These are phyloP conservation scores for Fusarium avenaceum DNA, from an alignment of 2,329 filamentous ascomycete species.

Conservation along the genomic window DNA sequence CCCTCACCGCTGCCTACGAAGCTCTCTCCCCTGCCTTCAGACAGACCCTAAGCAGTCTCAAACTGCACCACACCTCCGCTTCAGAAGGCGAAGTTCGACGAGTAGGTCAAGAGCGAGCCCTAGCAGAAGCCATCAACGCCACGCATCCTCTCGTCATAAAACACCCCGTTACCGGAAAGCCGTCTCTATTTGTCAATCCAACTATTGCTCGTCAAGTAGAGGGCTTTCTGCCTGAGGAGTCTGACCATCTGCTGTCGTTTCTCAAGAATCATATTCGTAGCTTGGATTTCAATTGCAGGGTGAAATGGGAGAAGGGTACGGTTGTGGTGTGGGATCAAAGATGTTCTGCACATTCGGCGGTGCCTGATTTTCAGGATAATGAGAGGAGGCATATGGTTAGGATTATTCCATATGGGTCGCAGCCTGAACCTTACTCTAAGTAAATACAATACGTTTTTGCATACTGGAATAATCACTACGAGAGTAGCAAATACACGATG, in stretches of 20 bases:
- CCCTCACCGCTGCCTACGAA: conserved; percentile 50
- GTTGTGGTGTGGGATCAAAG: conserved; percentile 53
- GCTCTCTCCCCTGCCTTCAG: conserved; percentile 49
- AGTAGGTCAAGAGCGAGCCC: conserved; percentile 47
- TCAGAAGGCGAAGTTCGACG: conserved; percentile 50
- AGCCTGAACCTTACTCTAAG: conserved; percentile 35
- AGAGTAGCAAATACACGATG: neutral
- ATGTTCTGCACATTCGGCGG: conserved; percentile 45
- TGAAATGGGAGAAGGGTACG: conserved; percentile 49
- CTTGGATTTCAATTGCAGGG: conserved; percentile 51
- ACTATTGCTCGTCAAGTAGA: conserved; percentile 50
- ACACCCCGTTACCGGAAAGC: conserved; percentile 50
- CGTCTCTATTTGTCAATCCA: conserved; percentile 50
- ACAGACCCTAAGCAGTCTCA: conserved; percentile 16
- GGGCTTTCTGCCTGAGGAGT: conserved; percentile 51
- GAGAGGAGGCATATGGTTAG: conserved; percentile 52
- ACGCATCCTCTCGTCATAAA: conserved; percentile 50
- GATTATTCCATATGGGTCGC: conserved; percentile 49
- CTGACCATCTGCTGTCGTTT: conserved; percentile 47
- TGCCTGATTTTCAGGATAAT: conserved; percentile 50
- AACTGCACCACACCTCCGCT: conserved; percentile 45
- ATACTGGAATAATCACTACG: too few species aligned
- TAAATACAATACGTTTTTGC: neutral
- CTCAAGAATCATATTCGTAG: conserved; percentile 50
- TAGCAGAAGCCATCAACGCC: conserved; percentile 49